Evolutionary conservation across 345 rosid genomes (phyloP), one percentile per base, ranked within the genome.

Genomic region (Dovyalis caffra): DNA sequence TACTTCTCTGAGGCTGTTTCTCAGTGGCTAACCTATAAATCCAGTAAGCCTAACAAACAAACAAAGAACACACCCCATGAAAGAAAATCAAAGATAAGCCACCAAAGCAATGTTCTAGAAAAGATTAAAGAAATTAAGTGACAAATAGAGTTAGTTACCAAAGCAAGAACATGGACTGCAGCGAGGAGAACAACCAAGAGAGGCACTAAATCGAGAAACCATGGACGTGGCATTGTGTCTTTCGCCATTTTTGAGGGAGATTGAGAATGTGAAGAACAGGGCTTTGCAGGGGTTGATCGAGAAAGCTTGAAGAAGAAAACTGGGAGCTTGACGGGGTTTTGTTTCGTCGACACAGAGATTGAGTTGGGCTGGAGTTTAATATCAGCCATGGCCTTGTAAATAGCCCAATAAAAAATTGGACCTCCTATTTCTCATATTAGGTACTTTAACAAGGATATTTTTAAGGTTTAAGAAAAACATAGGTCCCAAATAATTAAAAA

Each of bases 81-180:
- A 43, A 40, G 15, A 64, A 43, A 35, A 15, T 60, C 12, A n/a
- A 40, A 58, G 8, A 65, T 69, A n/a, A n/a, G n/a, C n/a, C n/a
- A n/a, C n/a, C n/a, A 45, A 26, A 32, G 26, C 8, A 37, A 58
- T 2, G 34, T 26, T 57, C 8, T 4, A 20, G 26, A 21, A 68
- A 16, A 69, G 64, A 76, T 47, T 65, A 43, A 57, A 72, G 14
- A 21, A 21, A 26, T 14, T n/a, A 40, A 21, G 23, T 6, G 45
- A 38, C 62, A 34, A 11, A 43, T 0, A 18, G 6, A 63, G 58
- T 32, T 43, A 57, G 70, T 58, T 82, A 91, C 97, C 93, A 91
- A 64, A 49, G 96, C 98, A 70, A 91, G 73, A 78, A 91, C 94
- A 68, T 92, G 97, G 80, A 90, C 94, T 64, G 90, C 96, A 45